These are phyloP conservation scores for Davidsoniella virescens DNA, from an alignment of 2,329 filamentous ascomycete species.

Conservation along the genomic window DNA sequence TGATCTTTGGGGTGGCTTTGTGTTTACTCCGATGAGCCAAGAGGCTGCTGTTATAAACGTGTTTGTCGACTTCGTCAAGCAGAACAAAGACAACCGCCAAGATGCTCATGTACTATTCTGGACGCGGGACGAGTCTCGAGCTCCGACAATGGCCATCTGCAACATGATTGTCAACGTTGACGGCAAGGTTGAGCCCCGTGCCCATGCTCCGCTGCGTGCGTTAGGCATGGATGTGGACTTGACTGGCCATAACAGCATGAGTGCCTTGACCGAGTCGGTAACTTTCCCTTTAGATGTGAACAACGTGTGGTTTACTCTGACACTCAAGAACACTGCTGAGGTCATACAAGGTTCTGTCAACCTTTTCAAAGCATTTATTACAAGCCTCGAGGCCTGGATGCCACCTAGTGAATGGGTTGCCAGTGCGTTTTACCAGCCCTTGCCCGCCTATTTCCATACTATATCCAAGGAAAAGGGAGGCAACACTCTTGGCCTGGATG, in stretches of 20 bases:
- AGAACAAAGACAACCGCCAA: neutral
- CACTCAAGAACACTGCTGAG: neutral
- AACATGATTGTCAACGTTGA: constrained; percentile 1
- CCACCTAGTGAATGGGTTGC: neutral
- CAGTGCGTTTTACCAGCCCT: neutral
- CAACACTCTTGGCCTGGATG: neutral
- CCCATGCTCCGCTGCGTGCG: too few relatives aligned
- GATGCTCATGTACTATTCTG: neutral
- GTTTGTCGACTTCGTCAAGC: neutral
- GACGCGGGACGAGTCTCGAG: neutral
- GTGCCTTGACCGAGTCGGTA: too few relatives aligned
- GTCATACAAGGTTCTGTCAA: neutral
- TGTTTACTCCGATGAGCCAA: neutral
- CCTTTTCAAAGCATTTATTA: neutral
- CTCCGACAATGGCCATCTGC: neutral
- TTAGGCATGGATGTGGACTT: too few relatives aligned
- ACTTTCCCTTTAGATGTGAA: too few relatives aligned
- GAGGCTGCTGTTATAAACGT: neutral
- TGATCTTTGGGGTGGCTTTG: neutral
- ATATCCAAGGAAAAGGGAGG: neutral
- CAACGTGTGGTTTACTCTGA: neutral
- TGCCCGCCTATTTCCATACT: neutral
- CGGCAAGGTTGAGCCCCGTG: too few relatives aligned
- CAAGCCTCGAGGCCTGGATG: neutral
- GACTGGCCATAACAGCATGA: too few relatives aligned